Evolutionary conservation across 495 filamentous ascomycete genomes (phyloP).

Genomic region (Hypoxylon subgilvum): DNA sequence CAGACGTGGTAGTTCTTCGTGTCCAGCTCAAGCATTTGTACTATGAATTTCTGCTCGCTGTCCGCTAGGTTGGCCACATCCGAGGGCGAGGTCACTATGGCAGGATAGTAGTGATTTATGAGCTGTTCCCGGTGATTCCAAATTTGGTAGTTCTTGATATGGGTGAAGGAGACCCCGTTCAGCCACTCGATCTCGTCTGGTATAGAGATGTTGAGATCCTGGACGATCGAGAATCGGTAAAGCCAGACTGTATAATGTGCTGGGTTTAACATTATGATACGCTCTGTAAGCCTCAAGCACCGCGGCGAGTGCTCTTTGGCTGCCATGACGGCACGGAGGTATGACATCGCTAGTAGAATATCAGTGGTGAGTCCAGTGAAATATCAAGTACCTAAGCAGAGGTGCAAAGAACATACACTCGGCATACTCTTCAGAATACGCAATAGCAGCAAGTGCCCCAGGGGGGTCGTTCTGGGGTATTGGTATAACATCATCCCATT

Average conservation of each 20-base stretch:
- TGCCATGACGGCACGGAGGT: constrained; percentile 92
- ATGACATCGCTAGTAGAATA: constrained; percentile 63
- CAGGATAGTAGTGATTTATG: constrained; percentile 68
- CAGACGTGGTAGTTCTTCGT: constrained; percentile 99
- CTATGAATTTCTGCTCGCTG: constrained; percentile 75
- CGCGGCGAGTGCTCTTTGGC: constrained; percentile 80
- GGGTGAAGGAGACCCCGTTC: constrained; percentile 76
- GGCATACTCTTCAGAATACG: constrained; percentile 83
- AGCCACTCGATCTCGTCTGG: constrained; percentile 80
- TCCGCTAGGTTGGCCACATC: constrained; percentile 46
- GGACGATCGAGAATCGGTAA: constrained; percentile 80
- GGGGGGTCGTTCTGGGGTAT: constrained; percentile 84
- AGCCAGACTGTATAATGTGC: constrained; percentile 99
- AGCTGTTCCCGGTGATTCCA: constrained; percentile 95
- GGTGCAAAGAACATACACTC: constrained; percentile 65
- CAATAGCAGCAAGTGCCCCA: constrained; percentile 81
- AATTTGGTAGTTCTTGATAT: constrained; percentile 98
- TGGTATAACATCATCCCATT: constrained; percentile 83
- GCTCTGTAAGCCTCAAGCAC: constrained; percentile 80
- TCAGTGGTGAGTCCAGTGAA: constrained; percentile 9
- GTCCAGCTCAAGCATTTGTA: constrained; percentile 80
- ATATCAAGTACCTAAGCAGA: background rate
- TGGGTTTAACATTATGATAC: constrained; percentile 90
- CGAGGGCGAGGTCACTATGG: constrained; percentile 47
- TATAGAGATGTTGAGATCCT: constrained; percentile 69